Evolutionary conservation across 208 protist genomes (phyloP), one percentile per base, ranked within the genome.

Genomic region (Acanthamoeba sp.): DNA sequence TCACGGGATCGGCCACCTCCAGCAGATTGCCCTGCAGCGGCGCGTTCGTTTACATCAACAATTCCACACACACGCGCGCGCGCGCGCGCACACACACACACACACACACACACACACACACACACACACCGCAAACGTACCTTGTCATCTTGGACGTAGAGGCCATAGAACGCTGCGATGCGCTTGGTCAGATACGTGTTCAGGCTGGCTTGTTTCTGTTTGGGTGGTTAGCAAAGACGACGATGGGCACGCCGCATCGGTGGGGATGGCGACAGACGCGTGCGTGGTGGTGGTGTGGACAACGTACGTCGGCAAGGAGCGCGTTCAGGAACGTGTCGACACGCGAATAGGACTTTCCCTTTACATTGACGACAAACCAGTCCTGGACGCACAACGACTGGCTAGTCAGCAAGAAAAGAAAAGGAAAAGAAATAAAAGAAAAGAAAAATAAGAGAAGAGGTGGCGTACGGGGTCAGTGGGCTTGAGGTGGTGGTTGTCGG

Each of bases 401-500:
- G 62, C 29, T 12, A 6, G 48, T 6, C 48, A n/a, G n/a, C 48
- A 55, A 55, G 48, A 55, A 16, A 16, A 55, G 48, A 55, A 16
- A 55, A 55, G 48, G 48, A 16, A 55, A 16, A 16, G 48, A 16
- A 6, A 55, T n/a, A n/a, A n/a, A n/a, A n/a, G n/a, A n/a, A n/a
- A n/a, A n/a, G n/a, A n/a, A n/a, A n/a, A n/a, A n/a, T n/a, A n/a
- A n/a, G n/a, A n/a, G n/a, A n/a, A n/a, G n/a, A n/a, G n/a, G n/a
- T n/a, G n/a, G n/a, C 66, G 78, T 87, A 87, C 78, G 32, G 48
- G 20, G 27, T 48, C 48, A 22, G 48, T 40, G 22, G 78, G 78
- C 38, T 87, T 27, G 27, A 57, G 78, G 78, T 57, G 66, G 36
- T 76, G 66, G 66, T 76, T 76, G 36, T 76, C 66, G n/a, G 66